A percentile compares a stretch with the other conserved stretches of the same genome.
Conservation (phyloP, 2,329 filamentous ascomycete species). For the Colletotrichum caudatum region DNA sequence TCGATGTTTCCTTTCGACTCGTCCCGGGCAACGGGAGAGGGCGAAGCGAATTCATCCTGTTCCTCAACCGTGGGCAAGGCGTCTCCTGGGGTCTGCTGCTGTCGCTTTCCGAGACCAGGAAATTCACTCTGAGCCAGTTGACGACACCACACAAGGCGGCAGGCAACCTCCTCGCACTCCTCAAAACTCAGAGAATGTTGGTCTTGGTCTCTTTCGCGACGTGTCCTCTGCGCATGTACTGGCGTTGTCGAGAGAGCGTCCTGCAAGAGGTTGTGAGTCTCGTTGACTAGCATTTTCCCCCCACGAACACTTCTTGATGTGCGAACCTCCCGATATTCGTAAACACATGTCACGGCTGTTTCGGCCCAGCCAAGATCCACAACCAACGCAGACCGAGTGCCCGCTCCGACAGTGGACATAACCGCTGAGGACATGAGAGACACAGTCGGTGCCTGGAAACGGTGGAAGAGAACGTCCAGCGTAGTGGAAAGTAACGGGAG, state of each 20-base stretch:
- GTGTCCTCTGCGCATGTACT: conserved; percentile 13
- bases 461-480: conserved; percentile 82
- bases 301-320: conserved; percentile 78
- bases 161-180: conserved; percentile 83
- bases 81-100: conserved; percentile 47
- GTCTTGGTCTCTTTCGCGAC: conserved; percentile 44
- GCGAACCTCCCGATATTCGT: conserved; percentile 87
- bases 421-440: conserved; percentile 84
- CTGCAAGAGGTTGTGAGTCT: conserved; percentile 74
- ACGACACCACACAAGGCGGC: conserved; percentile 82
- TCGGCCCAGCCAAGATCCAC: conserved; percentile 95
- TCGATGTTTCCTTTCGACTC: conserved; percentile 49
- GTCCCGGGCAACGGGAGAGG: conserved; percentile 42
- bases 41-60: conserved; percentile 60
- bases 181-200: conserved; percentile 71
- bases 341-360: conserved; percentile 86
- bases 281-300: conserved; percentile 77
- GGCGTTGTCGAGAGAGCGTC: conserved; percentile 50
- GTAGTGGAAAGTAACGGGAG: conserved; percentile 81
- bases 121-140: conserved; percentile 30
- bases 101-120: neutral
- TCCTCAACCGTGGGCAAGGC: conserved; percentile 67
- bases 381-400: conserved; percentile 85
- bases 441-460: conserved; percentile 83
- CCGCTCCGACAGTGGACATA: conserved; percentile 81